Evolutionary conservation across 2,329 filamentous ascomycete genomes (phyloP), one percentile per base, ranked within the genome.

Genomic region (Pseudonectria foliicola): DNA sequence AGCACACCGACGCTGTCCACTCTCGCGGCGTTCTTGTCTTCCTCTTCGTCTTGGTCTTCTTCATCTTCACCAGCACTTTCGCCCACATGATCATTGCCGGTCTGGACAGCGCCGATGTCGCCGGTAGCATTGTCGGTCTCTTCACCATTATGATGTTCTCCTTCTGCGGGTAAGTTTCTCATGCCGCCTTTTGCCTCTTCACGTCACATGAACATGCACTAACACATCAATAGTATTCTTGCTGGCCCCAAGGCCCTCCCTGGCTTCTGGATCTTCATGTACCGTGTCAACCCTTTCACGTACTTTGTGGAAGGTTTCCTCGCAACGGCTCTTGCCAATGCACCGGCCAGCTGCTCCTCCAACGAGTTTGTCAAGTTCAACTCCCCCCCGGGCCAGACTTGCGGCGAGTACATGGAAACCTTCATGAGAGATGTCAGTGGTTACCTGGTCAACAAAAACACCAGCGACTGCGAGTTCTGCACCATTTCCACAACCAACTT

Each of bases 1-100:
- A 67, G 18, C 62, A 64, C 7, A 71, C 70, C 6, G 59, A 70
- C 41, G 64, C 75, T 25, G 45, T 44, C 8, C 32, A 48, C n/a
- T 48, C 46, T 1, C 73, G 78, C 12, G 74, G 76, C 13, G 72
- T 67, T 3, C 67, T 80, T n/a, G 73, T 82, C 61, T 76, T 81
- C 57, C 63, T 83, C 4, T 70, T 80, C 44, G 62, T 79, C 33
- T 69, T 71, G 58, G 62, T 69, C 27, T 83, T 83, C 62, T 68
- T 81, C 44, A 56, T 84, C 35, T 81, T 80, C 54, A 70, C 75
- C 1, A 75, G 69, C 3, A 82, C 78, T 0, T 84, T 85, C 50
- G 70, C 76, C 2, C 66, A 74, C 41, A 71, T 82, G 66, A 50
- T 79, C 38, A 78, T 82, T 34, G 71, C 79, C 1, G 77, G 73